Evolutionary conservation across 139 green algal species (phyloP).

Genomic region (Picochlorum sp.): DNA sequence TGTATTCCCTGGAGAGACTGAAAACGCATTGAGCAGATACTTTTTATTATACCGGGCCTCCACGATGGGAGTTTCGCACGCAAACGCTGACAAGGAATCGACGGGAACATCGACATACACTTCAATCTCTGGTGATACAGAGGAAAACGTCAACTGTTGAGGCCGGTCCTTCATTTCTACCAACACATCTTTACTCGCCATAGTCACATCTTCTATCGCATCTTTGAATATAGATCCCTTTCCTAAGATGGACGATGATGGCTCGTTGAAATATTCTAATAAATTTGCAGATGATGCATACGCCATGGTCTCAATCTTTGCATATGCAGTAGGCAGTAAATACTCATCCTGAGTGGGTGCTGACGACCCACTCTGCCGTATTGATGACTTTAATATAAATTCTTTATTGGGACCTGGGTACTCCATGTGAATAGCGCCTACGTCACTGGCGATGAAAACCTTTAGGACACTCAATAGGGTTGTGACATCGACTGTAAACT

Average conservation of each 20-base stretch:
- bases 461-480: constrained; percentile 16
- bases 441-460: constrained; percentile 12
- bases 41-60: constrained; percentile 19
- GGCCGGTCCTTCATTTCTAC: constrained; percentile 13
- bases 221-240: constrained; percentile 25
- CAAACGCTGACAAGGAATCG: constrained; percentile 3
- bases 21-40: constrained; percentile 17
- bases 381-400: constrained; percentile 18
- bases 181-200: constrained; percentile 12
- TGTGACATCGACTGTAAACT: constrained; percentile 7
- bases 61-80: constrained; percentile 1
- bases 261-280: constrained; percentile 12
- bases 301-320: constrained; percentile 9
- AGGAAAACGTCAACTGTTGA: constrained; percentile 2
- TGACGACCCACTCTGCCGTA: not conserved
- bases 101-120: constrained; percentile 12
- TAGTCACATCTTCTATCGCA: constrained; percentile 29
- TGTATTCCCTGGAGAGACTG: not conserved
- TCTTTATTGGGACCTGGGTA: constrained; percentile 16
- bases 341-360: not conserved
- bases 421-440: constrained; percentile 8
- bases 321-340: constrained; percentile 2
- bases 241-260: constrained; percentile 6
- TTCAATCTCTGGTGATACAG: constrained; percentile 1
- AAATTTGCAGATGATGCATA: constrained; percentile 8